phyloP scores from a whole-genome alignment of 306 rosid genomes.

The Sphenostylis stenocarpa region DNA sequence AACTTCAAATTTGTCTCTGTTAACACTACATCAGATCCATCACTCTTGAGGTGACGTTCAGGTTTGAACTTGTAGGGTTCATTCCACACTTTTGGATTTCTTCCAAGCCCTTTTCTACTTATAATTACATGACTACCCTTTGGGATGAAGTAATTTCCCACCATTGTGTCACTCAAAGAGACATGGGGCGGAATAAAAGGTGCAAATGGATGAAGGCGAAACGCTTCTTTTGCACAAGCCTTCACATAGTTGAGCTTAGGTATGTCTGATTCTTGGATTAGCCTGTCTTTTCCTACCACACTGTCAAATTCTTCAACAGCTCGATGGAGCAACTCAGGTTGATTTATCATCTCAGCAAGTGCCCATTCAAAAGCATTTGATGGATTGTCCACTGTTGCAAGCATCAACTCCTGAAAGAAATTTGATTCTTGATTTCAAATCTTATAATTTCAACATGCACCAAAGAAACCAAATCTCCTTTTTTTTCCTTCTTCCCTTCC shows the following conservation, averaged over 20 bases:
- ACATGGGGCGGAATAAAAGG: neutral
- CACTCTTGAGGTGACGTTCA: constrained; percentile 27
- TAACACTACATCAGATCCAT: neutral
- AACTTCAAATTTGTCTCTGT: constrained; percentile 31
- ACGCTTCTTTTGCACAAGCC: constrained; percentile 41
- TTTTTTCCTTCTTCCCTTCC: too few species aligned
- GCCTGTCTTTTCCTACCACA: constrained; percentile 29
- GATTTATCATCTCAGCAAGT: constrained; percentile 49
- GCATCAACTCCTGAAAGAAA: neutral
- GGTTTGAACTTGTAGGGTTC: constrained; percentile 46
- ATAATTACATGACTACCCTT: constrained; percentile 48
- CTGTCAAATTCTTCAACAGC: constrained; percentile 43
- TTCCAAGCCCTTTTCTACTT: constrained; percentile 39
- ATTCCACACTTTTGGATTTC: constrained; percentile 44
- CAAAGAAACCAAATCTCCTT: neutral
- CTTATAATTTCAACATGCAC: neutral
- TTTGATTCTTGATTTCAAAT: neutral
- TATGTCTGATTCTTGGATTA: neutral
- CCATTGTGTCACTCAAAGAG: constrained; percentile 21
- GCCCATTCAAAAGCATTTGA: constrained; percentile 44
- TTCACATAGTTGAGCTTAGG: constrained; percentile 8
- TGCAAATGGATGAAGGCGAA: neutral
- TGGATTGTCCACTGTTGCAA: neutral
- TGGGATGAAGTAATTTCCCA: constrained; percentile 45
- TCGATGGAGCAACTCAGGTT: constrained; percentile 32